Evolutionary conservation across 2,329 filamentous ascomycete species (phyloP).

Genomic region (Huntiella omanensis): DNA sequence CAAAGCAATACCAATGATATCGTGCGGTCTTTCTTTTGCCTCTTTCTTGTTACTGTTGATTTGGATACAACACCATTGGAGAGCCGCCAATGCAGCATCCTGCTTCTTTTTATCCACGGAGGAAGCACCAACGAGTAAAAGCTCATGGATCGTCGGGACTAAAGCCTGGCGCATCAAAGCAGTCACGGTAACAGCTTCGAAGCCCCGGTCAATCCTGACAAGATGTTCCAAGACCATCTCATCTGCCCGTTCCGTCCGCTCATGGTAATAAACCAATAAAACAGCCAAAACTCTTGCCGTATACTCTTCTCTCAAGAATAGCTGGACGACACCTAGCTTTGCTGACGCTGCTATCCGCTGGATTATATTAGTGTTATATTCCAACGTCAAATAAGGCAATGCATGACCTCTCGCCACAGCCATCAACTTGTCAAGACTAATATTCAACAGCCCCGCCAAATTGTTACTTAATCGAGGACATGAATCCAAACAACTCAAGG

Average conservation of each 20-base stretch:
- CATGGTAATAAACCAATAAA: constrained; percentile 36
- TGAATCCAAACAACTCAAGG: constrained; percentile 62
- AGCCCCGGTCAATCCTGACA: constrained; percentile 47
- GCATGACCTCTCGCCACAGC: constrained; percentile 61
- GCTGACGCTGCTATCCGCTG: constrained; percentile 59
- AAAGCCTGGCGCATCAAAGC: constrained; percentile 58
- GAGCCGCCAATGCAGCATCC: constrained; percentile 24
- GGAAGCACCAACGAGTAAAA: constrained; percentile 54
- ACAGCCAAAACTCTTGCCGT: constrained; percentile 42
- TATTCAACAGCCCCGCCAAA: constrained; percentile 63
- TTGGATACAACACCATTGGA: constrained; percentile 26
- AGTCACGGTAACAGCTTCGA: constrained; percentile 45
- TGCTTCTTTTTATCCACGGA: constrained; percentile 43
- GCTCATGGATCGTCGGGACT: constrained; percentile 56
- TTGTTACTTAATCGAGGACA: constrained; percentile 67
- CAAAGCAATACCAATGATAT: constrained; percentile 54
- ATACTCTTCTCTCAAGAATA: constrained; percentile 15
- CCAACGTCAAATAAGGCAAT: constrained; percentile 69
- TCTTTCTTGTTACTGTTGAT: constrained; percentile 24
- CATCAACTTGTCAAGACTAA: constrained; percentile 57
- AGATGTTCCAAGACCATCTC: constrained; percentile 50
- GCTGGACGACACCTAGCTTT: not conserved
- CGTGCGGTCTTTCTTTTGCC: constrained; percentile 28
- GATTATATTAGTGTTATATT: constrained; percentile 59
- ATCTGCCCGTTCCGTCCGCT: constrained; percentile 38